Percentiles rank a stretch among this genome's conserved stretches.
phyloP scores from a whole-genome alignment of 306 rosid species.

The Casuarina cunninghamiana region DNA sequence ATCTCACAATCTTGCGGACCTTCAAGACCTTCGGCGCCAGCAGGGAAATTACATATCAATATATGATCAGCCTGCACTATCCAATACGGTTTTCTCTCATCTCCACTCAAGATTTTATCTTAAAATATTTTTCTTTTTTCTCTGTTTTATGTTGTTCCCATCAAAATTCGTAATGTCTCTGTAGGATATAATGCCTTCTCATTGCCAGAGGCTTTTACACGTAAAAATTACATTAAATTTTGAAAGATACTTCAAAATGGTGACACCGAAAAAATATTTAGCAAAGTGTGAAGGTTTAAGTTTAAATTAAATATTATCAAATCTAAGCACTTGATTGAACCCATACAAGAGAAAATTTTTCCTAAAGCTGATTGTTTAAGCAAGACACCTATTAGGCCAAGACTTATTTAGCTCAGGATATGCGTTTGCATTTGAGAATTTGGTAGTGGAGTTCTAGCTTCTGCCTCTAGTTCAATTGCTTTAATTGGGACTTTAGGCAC shows the following conservation, averaged over 20 bases:
- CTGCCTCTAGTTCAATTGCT: background rate
- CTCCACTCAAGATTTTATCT: conserved; percentile 18
- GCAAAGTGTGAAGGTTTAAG: too few relatives aligned
- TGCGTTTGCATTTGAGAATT: too few relatives aligned
- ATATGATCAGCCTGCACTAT: conserved; percentile 81
- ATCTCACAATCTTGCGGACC: conserved; percentile 63
- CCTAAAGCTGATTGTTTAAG: background rate
- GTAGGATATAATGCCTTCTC: background rate
- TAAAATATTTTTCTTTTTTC: background rate
- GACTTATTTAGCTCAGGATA: too few relatives aligned
- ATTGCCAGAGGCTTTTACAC: background rate
- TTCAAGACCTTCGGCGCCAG: conserved; percentile 94
- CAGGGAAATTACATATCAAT: conserved; percentile 93
- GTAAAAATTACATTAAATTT: background rate
- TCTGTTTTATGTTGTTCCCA: background rate
- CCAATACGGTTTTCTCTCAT: conserved; percentile 66
- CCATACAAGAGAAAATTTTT: background rate
- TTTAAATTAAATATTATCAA: background rate
- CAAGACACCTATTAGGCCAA: too few relatives aligned
- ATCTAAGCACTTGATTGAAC: background rate
- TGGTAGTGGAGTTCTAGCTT: too few relatives aligned
- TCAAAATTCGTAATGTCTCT: background rate
- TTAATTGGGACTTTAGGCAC: background rate
- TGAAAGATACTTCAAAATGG: background rate
- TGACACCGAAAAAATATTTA: background rate